Evolutionary conservation across 305 asterid genomes (phyloP).

Genomic region (Solanum hybrid): DNA sequence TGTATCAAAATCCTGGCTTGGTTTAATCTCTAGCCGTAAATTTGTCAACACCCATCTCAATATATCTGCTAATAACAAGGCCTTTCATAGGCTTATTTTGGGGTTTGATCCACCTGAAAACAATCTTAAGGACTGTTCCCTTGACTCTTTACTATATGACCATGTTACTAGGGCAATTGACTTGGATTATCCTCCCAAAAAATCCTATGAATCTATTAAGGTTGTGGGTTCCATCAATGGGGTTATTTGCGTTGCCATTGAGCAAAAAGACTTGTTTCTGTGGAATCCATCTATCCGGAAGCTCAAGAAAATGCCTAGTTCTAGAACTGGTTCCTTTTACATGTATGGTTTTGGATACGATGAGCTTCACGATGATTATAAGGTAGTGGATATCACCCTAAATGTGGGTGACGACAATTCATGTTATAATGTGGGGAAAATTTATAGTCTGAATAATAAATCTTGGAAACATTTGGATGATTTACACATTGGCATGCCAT

Average conservation of each 20-base stretch:
- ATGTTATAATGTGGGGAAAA: neutral
- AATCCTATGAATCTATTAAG: neutral
- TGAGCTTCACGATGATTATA: neutral
- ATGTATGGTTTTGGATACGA: neutral
- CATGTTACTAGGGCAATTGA: neutral
- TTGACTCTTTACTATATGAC: neutral
- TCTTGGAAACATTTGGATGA: neutral
- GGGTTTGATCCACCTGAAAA: neutral
- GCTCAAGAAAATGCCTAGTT: neutral
- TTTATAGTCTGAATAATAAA: neutral
- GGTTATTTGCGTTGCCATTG: neutral
- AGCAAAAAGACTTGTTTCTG: neutral
- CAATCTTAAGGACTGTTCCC: neutral
- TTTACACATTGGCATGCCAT: neutral
- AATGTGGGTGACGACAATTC: neutral
- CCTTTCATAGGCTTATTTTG: no score
- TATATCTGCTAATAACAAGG: neutral
- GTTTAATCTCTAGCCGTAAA: neutral
- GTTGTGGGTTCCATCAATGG: neutral
- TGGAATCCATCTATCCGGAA: neutral
- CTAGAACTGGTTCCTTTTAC: neutral
- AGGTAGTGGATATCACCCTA: neutral
- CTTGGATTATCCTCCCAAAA: neutral
- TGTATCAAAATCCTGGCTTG: neutral
- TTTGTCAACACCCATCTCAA: neutral